These are phyloP conservation scores for Skeletonema costatum DNA, from an alignment of 108 stramenopile species.

Conservation along the genomic window DNA sequence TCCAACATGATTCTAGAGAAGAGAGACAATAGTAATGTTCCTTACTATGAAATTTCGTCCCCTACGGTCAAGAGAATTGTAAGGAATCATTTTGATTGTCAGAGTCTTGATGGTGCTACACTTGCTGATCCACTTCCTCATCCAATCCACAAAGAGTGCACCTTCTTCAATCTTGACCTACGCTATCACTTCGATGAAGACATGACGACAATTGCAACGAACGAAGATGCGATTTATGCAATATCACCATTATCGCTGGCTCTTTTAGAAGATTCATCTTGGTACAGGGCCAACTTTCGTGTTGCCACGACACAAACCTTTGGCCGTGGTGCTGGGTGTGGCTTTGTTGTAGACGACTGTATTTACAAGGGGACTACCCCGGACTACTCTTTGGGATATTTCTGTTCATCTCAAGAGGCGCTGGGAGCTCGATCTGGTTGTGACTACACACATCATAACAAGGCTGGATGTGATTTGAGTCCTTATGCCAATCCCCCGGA, in stretches of 20 bases:
- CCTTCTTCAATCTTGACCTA: slow-evolving; percentile 58
- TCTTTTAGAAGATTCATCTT: slow-evolving; percentile 48
- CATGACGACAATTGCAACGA: slow-evolving; percentile 15
- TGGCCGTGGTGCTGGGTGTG: slow-evolving; percentile 53
- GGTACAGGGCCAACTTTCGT: slow-evolving; percentile 64
- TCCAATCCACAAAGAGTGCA: slow-evolving; percentile 33
- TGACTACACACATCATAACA: slow-evolving; percentile 52
- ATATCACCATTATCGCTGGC: slow-evolving; percentile 51
- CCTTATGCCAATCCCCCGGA: slow-evolving; percentile 18
- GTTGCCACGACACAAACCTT: slow-evolving; percentile 31
- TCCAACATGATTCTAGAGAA: slow-evolving; percentile 42
- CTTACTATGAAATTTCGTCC: slow-evolving; percentile 39
- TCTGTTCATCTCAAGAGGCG: slow-evolving; percentile 26
- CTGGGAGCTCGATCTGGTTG: slow-evolving; percentile 35
- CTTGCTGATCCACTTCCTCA: slow-evolving; percentile 27
- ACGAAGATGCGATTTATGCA: slow-evolving; percentile 35
- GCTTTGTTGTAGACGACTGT: slow-evolving; percentile 44
- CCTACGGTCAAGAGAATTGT: slow-evolving; percentile 44
- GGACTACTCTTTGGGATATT: slow-evolving; percentile 52
- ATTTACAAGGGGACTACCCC: slow-evolving; percentile 24
- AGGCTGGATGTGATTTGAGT: slow-evolving; percentile 41
- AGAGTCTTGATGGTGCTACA: slow-evolving; percentile 39
- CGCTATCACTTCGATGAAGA: slow-evolving; percentile 50
- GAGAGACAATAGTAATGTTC: slow-evolving; percentile 1
- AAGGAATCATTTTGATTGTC: slow-evolving; percentile 56